Base-by-base conservation (phyloP, 2,329 filamentous ascomycete species). In the Phoma sp. region DNA sequence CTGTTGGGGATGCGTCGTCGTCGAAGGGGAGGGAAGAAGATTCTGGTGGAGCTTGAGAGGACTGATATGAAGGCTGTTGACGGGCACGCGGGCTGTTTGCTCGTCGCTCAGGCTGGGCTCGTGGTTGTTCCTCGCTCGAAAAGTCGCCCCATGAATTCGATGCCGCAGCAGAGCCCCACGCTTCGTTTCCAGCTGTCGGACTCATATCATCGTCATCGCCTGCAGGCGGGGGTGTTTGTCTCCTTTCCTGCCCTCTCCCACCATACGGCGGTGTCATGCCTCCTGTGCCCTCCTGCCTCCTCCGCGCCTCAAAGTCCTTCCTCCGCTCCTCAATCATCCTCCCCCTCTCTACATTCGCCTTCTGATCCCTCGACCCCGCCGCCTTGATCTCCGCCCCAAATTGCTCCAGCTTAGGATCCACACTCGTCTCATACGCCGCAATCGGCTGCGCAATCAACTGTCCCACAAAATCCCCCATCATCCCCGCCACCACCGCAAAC, bases 161-260 rank as follows among this genome's bases (percentile, higher is more conserved):
- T 1, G 57, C 28, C 2, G 53, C 15, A 2, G 57, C 32, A 3
- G 53, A 36, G 15, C 60, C 56, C 61, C 72, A 73, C 5, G 68
- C 21, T 43, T 74, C 74, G 32, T 76, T 76, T 2, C 76, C 75
- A 9, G 76, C 67, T 2, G 76, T 78, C 2, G 78, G 78, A 21
- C 72, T 76, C 69, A 75, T 75, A 42, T 79, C 76, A 47, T 80
- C 78, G 48, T 79, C 75, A 18, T 63, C 68, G 5, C 29, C 47
- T 20, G 34, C 49, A 29, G 9, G 5, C 33, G 55, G 37, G 50
- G 49, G 40, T 59, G 63, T 53, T 20, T 53, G 50, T 12, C 26
- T 34, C 9, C 20, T 15, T n/a, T 49, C 32, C 52, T n/a, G n/a
- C n/a, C 66, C 60, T 57, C 65, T 25, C 15, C 56, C 75, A 64